Conservation (phyloP, 805 yeast genomes). For the Candida sphagnicola region DNA sequence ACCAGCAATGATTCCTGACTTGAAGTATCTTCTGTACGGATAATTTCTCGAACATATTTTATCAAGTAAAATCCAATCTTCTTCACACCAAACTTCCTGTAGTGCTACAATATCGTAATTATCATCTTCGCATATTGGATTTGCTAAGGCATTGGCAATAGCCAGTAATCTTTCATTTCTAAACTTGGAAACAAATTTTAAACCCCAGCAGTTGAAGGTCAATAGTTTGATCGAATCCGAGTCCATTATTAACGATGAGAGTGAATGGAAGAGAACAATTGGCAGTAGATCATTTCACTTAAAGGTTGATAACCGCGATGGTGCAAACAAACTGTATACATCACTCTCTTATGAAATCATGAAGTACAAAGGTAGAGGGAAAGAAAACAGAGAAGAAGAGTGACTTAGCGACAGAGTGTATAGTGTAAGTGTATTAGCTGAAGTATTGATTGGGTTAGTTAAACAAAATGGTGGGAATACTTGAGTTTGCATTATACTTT, state of each 20-base stretch:
- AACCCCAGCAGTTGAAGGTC: constrained; percentile 86
- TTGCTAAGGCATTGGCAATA: constrained; percentile 63
- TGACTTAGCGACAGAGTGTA: no score
- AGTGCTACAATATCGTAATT: constrained; percentile 81
- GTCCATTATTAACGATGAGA: background rate
- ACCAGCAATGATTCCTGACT: constrained; percentile 83
- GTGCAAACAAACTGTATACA: background rate
- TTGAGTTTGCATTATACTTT: no score
- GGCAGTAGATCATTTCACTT: no score
- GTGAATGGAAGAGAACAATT: no score
- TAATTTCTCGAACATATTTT: constrained; percentile 40
- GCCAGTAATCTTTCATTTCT: constrained; percentile 65
- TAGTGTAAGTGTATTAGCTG: no score
- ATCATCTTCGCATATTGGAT: constrained; percentile 18
- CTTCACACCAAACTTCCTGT: constrained; percentile 92
- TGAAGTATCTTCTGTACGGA: constrained; percentile 68
- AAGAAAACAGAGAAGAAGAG: no score
- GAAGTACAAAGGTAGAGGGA: no score
- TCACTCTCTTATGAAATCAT: background rate
- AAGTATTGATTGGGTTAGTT: no score
- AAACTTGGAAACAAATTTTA: constrained; percentile 74
- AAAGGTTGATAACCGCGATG: no score
- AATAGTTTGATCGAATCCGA: constrained; percentile 41
- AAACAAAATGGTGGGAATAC: no score
- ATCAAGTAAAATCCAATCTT: constrained; percentile 72